Evolutionary conservation across 1,284 basidiomycete species (phyloP).

Genomic region (Phenoliferia sp.): DNA sequence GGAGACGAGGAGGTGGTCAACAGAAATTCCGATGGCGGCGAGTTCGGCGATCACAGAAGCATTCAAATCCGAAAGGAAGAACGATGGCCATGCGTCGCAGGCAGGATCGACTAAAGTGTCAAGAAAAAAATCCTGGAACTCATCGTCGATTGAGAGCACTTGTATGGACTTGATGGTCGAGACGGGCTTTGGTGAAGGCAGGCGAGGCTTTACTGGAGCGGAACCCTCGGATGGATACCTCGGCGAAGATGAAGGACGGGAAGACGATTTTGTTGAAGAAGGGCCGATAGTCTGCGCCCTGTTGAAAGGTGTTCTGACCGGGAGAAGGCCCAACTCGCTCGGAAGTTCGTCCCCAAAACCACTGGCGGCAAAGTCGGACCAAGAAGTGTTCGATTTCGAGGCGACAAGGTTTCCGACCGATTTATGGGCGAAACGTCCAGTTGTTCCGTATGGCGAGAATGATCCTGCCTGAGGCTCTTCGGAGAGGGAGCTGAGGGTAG

Average conservation of each 20-base stretch:
- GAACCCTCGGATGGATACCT: background rate
- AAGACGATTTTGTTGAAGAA: background rate
- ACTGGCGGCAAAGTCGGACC: constrained; percentile 20
- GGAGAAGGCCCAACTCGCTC: constrained; percentile 15
- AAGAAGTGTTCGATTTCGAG: constrained; percentile 8
- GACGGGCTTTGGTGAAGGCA: background rate
- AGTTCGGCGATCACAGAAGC: background rate
- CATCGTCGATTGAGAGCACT: constrained; percentile 15
- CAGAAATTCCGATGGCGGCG: background rate
- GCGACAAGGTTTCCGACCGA: constrained; percentile 9
- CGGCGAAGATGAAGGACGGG: too few species aligned
- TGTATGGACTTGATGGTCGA: background rate
- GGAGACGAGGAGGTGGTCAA: constrained; percentile 12
- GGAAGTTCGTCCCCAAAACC: constrained; percentile 16
- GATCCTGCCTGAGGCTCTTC: background rate
- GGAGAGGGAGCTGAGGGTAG: background rate
- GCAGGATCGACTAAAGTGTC: constrained; percentile 20
- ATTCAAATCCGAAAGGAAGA: background rate
- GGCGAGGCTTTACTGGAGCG: background rate
- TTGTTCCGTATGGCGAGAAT: background rate
- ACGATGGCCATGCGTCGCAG: constrained; percentile 14
- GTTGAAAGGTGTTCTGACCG: background rate
- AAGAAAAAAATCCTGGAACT: constrained; percentile 22
- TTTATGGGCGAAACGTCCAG: constrained; percentile 1
- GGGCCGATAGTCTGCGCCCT: background rate